Evolutionary conservation across 2,329 filamentous ascomycete genomes (phyloP), one percentile per base, ranked within the genome.

Genomic region (Colletotrichum sp.): DNA sequence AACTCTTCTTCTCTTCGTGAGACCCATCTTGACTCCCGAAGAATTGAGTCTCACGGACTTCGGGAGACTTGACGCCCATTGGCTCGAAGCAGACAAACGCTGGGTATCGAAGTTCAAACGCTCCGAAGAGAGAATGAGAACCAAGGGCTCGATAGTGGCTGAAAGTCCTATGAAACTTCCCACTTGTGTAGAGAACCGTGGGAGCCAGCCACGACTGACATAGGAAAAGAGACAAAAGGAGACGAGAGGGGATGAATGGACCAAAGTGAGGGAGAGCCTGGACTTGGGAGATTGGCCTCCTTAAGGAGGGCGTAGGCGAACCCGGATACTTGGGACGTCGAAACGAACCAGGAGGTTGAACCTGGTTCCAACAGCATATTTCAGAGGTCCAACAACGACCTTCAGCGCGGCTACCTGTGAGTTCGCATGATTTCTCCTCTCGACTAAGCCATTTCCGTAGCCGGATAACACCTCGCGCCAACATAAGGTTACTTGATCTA

Each of bases 321-420:
- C 2, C 73, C 63, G 73, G n/a, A 57, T 13, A 16, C 9, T 24
- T 34, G 73, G 70, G 59, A 52, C 70, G 18, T 52, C 59, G 70
- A 76, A 73, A 74, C 74, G 36, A 44, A 65, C 64, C 16, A 62
- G 30, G 70, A 74, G 34, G 26, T 12, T 32, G 24, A 65, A 8
- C 34, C 26, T 15, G 74, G 55, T 52, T 55, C 74, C 70, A 74
- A 69, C 65, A 76, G 59, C 64, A 76, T 52, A 39, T 4, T 59
- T 21, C 64, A 69, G 64, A 39, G 36, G 36, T 52, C 73, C 64
- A 69, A 69, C 69, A 72, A 2, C 63, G 72, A 36, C 69, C 12
- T 59, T 24, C 64, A 69, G 64, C 74, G 74, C 74, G 70, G 74
- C 64, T 73, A 76, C 70, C 21, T 65, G 57, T n/a, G 28, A 60